These are phyloP conservation scores for Papiliotrema terrestris DNA, from an alignment of 1,284 basidiomycete species.

Conservation along the genomic window DNA sequence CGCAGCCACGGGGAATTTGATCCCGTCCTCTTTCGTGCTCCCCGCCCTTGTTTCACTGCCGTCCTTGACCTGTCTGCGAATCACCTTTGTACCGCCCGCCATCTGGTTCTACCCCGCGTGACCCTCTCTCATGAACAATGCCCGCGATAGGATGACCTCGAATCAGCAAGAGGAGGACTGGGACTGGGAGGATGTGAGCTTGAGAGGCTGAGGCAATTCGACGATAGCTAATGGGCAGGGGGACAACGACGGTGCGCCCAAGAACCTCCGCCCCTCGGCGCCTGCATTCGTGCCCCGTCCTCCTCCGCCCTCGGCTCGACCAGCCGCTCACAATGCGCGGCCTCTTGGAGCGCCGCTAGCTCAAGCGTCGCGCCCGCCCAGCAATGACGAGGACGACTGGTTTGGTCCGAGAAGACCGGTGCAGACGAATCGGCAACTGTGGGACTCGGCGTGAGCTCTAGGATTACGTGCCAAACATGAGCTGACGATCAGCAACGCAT, in stretches of 20 bases:
- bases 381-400: slow-evolving; percentile 30
- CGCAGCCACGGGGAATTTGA: not conserved
- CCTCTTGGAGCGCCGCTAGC: not conserved
- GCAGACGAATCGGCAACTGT: slow-evolving; percentile 29
- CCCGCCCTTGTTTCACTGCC: not conserved
- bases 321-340: too few species aligned
- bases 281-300: slow-evolving; percentile 2
- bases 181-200: slow-evolving; percentile 32
- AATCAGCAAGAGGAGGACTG: slow-evolving; percentile 26
- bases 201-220: not conserved
- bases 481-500: not conserved
- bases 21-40: not conserved
- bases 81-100: not conserved
- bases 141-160: not conserved
- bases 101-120: not conserved
- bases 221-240: not conserved
- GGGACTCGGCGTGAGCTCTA: slow-evolving; percentile 37
- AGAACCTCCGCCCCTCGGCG: not conserved
- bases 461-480: not conserved
- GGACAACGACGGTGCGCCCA: not conserved
- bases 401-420: slow-evolving; percentile 19
- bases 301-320: not conserved
- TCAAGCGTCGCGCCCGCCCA: not conserved
- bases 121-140: not conserved
- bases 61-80: not conserved